phyloP scores from a whole-genome alignment of 164 flowering plant species.

The Cinnamomum micranthum region DNA sequence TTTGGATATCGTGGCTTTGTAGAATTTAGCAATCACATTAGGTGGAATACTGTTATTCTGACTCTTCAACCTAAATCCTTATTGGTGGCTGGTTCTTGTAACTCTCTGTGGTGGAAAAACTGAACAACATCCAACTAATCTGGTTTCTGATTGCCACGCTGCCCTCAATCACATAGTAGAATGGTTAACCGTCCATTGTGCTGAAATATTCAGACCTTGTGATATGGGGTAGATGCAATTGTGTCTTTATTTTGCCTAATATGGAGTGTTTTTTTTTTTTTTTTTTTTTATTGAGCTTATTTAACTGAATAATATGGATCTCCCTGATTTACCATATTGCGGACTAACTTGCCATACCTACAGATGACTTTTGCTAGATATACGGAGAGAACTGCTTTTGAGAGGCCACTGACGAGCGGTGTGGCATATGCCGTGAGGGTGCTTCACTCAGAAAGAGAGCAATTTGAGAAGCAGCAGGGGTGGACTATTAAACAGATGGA shows the following conservation, averaged over 20 bases:
- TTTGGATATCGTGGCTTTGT: not conserved
- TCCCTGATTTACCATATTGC: not conserved
- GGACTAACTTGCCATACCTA: conserved; percentile 6
- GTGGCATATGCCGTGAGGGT: conserved; percentile 98
- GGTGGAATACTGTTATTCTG: not conserved
- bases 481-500: conserved; percentile 90
- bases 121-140: not conserved
- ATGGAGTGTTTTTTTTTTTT: not conserved
- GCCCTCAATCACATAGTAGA: not conserved
- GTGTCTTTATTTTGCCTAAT: not conserved
- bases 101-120: not conserved
- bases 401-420: conserved; percentile 94
- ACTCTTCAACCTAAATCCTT: not conserved
- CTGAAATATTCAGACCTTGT: not conserved
- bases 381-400: conserved; percentile 88
- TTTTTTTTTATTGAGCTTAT: not conserved
- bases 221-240: not conserved
- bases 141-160: not conserved
- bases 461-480: conserved; percentile 27
- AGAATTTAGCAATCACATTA: not conserved
- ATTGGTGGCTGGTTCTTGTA: not conserved
- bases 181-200: not conserved
- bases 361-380: conserved; percentile 84
- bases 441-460: conserved; percentile 78
- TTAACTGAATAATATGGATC: not conserved